Base-by-base conservation (phyloP, 1,139 yeast species). In the Trichomonascaceae sp. region DNA sequence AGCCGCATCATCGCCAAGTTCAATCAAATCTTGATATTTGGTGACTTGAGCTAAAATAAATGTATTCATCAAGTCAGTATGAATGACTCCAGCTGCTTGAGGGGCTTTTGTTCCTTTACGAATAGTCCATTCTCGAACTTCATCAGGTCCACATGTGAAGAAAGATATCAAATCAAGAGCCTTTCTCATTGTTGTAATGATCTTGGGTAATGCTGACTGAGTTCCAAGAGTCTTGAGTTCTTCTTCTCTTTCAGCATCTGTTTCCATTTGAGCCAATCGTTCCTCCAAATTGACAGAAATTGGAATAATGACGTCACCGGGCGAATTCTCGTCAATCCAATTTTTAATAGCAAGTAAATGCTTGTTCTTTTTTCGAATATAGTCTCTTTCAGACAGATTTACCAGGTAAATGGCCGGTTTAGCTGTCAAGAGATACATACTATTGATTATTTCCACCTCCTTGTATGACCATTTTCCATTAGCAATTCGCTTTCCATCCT, bases 311-410 rank as follows among this genome's bases (percentile, higher is more conserved):
- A 85, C 72, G 74, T 93, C 99, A 67, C 98, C 98, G 61, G 97
- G 95, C 53, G 97, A 91, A 79, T 82, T 78, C 65, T 78, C 76
- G 75, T 95, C 98, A 68, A 95, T 87, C 99, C 99, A 93, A 78
- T 91, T 91, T 79, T 93, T 93, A 73, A 93, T 91, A 70, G 80
- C 84, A 60, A 86, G 75, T 73, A 93, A 79, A 73, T 89, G 87
- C 85, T 93, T 93, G 81, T 95, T 93, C 87, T 93, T 93, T 84
- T 91, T 93, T 79, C 99, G 87, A 67, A 90, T 80, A 75, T 85
- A 93, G 73, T 95, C 99, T 66, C 79, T 86, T 79, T 95, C 99
- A 48, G 95, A 85, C 72, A 93, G 80, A 78, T 93, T 93, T 70
- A 95, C 87, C 71, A 93, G 83, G 77, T 91, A 93, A 70, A 93